phyloP scores from a whole-genome alignment of 345 rosid genomes.

The Gossypium longicalyx region DNA sequence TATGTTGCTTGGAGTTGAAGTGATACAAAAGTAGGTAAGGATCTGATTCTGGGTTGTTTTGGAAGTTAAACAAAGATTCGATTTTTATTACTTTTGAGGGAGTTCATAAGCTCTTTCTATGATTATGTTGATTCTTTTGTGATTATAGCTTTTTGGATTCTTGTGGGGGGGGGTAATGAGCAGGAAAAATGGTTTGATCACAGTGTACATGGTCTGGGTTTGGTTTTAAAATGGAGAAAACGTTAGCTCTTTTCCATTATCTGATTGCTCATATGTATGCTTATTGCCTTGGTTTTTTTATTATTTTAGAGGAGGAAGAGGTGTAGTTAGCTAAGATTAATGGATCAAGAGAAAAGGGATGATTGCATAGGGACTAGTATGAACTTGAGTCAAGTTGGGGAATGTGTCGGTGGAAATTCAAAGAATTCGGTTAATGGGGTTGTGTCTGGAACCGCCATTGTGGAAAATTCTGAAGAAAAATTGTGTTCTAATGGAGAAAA shows the following conservation, averaged over 20 bases:
- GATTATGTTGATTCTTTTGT: neutral
- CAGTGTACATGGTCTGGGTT: neutral
- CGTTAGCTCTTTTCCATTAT: neutral
- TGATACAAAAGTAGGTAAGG: conserved; percentile 20
- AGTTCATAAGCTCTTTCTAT: conserved; percentile 10
- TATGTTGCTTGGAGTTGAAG: conserved; percentile 19
- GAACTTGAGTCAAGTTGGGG: conserved; percentile 16
- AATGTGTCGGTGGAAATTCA: conserved; percentile 13
- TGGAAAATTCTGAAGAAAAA: conserved; percentile 17
- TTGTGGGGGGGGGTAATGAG: neutral
- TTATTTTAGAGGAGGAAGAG: neutral
- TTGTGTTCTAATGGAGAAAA: conserved; percentile 9
- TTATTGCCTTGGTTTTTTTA: conserved; percentile 11
- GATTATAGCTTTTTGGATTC: neutral
- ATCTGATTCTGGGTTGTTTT: conserved; percentile 21
- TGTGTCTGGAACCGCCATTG: conserved; percentile 14
- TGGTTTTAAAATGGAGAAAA: conserved; percentile 6
- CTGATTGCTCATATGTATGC: neutral
- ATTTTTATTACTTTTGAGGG: conserved; percentile 6
- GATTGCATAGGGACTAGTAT: conserved; percentile 16
- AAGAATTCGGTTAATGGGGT: neutral
- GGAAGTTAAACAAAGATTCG: conserved; percentile 9
- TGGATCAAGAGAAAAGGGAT: conserved; percentile 30
- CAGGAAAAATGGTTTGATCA: neutral
- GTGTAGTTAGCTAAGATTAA: conserved; percentile 15